Conservation (phyloP, 495 filamentous ascomycete species). For the Neurospora sublineolata region DNA sequence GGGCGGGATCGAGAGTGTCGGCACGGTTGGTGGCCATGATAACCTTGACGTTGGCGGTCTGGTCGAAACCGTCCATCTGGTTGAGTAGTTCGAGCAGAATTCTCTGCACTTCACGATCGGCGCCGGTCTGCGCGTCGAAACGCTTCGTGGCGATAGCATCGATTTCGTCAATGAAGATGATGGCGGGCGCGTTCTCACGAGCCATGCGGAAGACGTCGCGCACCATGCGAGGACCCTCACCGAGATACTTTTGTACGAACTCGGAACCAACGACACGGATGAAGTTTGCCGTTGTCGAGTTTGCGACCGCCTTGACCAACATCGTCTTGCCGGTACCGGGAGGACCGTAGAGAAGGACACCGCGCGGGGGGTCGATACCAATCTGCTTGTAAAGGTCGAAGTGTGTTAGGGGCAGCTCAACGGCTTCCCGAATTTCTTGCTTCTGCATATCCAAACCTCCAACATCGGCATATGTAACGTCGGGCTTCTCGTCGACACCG, state of each 20-base stretch:
- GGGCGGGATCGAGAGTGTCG: conserved; percentile 88
- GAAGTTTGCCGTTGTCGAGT: conserved; percentile 95
- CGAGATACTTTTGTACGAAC: conserved; percentile 97
- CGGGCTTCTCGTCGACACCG: conserved; percentile 89
- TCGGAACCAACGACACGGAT: conserved; percentile 97
- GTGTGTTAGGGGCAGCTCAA: conserved; percentile 90
- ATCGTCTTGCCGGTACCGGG: conserved; percentile 98
- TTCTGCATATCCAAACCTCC: conserved; percentile 99
- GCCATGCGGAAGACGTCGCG: conserved; percentile 99
- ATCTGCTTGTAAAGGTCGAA: conserved; percentile 98
- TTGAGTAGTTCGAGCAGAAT: conserved; percentile 94
- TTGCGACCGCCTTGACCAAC: conserved; percentile 96
- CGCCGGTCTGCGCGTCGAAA: conserved; percentile 95
- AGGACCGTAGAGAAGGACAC: conserved; percentile 90
- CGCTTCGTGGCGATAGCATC: conserved; percentile 98
- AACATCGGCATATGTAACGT: conserved; percentile 96
- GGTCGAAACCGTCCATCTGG: conserved; percentile 99
- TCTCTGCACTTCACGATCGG: conserved; percentile 95
- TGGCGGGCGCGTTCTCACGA: conserved; percentile 90
- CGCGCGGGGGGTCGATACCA: conserved; percentile 92
- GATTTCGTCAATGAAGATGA: conserved; percentile 99
- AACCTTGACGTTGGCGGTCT: conserved; percentile 96
- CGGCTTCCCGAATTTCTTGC: conserved; percentile 95
- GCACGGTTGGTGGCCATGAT: conserved; percentile 99
- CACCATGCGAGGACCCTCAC: conserved; percentile 96